These are phyloP conservation scores for Meyerozyma guilliermondii DNA, from an alignment of 1,139 yeast genomes.

Conservation along the genomic window DNA sequence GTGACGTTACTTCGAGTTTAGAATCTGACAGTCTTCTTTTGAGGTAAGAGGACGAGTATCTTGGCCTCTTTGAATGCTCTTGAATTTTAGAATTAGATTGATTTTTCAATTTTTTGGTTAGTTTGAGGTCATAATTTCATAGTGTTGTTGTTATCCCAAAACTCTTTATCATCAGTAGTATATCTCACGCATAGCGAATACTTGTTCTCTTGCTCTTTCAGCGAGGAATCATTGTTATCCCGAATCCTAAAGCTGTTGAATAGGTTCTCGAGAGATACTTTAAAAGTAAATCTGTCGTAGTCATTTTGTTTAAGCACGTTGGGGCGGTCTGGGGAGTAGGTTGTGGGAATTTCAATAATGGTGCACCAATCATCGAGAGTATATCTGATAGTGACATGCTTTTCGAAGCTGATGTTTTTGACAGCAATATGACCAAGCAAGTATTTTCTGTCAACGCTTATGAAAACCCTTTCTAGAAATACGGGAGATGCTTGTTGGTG, in stretches of 20 bases:
- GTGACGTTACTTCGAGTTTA: slow-evolving; percentile 12
- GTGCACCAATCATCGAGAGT: slow-evolving; percentile 73
- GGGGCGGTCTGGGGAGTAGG: slow-evolving; percentile 58
- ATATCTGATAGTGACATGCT: slow-evolving; percentile 57
- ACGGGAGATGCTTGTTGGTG: slow-evolving; percentile 35
- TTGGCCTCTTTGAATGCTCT: slow-evolving; percentile 25
- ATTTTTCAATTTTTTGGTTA: slow-evolving; percentile 22
- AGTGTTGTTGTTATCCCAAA: slow-evolving; percentile 72
- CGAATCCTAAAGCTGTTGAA: slow-evolving; percentile 25
- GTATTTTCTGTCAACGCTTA: slow-evolving; percentile 51
- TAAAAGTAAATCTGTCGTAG: slow-evolving; percentile 58
- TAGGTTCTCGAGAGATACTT: slow-evolving; percentile 40
- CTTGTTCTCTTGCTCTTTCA: slow-evolving; percentile 14
- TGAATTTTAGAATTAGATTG: slow-evolving; percentile 9
- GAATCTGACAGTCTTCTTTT: slow-evolving; percentile 33
- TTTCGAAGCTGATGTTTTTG: slow-evolving; percentile 60
- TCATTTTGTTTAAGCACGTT: slow-evolving; percentile 42
- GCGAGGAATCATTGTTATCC: slow-evolving; percentile 18
- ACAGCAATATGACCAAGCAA: slow-evolving; percentile 75
- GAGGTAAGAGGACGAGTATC: slow-evolving; percentile 35
- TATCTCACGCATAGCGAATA: slow-evolving; percentile 59
- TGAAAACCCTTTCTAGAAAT: slow-evolving; percentile 59
- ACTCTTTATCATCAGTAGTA: slow-evolving; percentile 43
- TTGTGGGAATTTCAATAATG: slow-evolving; percentile 62
- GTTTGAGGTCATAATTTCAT: slow-evolving; percentile 54